Conservation (phyloP, 2,329 filamentous ascomycete species). For the Fusarium lateritium region DNA sequence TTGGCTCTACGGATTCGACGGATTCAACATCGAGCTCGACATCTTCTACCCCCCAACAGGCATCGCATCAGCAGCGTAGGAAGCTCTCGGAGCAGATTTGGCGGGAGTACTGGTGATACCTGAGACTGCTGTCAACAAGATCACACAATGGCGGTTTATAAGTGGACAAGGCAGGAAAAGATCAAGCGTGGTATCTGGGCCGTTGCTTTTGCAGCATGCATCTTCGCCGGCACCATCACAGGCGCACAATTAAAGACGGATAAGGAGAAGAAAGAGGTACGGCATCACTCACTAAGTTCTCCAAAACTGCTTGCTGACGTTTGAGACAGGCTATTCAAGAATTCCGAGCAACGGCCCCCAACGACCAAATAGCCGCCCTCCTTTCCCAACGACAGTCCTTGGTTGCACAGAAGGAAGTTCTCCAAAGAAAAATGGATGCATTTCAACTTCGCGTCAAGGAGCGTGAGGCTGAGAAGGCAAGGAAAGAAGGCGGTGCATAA, state of each 20-base stretch:
- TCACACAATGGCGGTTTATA: conserved; percentile 32
- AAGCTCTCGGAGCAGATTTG: conserved; percentile 47
- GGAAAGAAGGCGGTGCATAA: conserved; percentile 31
- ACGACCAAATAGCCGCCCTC: conserved; percentile 63
- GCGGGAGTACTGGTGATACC: conserved; percentile 48
- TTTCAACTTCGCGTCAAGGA: conserved; percentile 59
- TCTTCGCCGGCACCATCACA: conserved; percentile 63
- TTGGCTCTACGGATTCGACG: not conserved
- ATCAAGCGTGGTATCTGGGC: conserved; percentile 57
- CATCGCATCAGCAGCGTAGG: conserved; percentile 42
- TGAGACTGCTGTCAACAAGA: not conserved
- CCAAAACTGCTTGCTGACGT: not conserved
- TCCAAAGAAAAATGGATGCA: conserved; percentile 60
- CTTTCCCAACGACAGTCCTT: conserved; percentile 60
- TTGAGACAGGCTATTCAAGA: conserved; percentile 52
- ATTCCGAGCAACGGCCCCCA: conserved; percentile 57
- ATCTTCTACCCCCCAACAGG: conserved; percentile 8
- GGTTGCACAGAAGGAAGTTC: conserved; percentile 55
- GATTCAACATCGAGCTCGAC: conserved; percentile 9
- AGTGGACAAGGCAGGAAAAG: conserved; percentile 54
- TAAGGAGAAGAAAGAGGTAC: conserved; percentile 62
- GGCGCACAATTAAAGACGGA: conserved; percentile 66
- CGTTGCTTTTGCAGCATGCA: conserved; percentile 62
- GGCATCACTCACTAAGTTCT: not conserved
- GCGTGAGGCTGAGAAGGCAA: conserved; percentile 52